Percentiles rank a stretch among this genome's conserved stretches.
Conservation (phyloP, 306 rosid genomes). For the Corylus heterophylla region DNA sequence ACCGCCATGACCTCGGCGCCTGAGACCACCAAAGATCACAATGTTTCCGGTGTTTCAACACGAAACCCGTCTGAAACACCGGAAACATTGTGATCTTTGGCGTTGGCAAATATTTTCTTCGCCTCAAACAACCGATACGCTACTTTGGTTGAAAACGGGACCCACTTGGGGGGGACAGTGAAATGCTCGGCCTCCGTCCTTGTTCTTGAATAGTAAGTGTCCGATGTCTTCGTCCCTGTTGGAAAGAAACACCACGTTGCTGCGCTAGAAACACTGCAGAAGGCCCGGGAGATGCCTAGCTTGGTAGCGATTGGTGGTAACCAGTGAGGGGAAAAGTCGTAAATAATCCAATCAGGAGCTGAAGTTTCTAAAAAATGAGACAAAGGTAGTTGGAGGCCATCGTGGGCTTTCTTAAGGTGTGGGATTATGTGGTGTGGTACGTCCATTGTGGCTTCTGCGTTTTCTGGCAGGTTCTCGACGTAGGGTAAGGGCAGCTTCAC, state of each 20-base stretch:
- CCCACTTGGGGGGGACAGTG: slow-evolving; percentile 25
- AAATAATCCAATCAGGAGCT: slow-evolving; percentile 52
- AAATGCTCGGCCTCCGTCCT: slow-evolving; percentile 7
- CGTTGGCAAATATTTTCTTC: not conserved
- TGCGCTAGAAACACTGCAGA: slow-evolving; percentile 26
- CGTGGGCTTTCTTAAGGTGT: slow-evolving; percentile 40
- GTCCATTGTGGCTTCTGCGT: slow-evolving; percentile 46
- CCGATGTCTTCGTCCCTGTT: not conserved
- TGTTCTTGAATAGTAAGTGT: not conserved
- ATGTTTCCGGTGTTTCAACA: too few relatives aligned
- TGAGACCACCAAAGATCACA: not conserved
- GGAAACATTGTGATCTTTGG: not conserved
- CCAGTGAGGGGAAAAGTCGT: slow-evolving; percentile 39
- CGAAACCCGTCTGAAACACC: not conserved
- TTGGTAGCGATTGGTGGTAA: slow-evolving; percentile 1
- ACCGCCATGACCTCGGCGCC: slow-evolving; percentile 6
- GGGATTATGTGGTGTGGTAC: slow-evolving; percentile 39
- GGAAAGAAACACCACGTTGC: not conserved
- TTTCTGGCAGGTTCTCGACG: slow-evolving; percentile 31
- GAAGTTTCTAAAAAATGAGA: slow-evolving; percentile 25
- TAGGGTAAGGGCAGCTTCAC: slow-evolving; percentile 41
- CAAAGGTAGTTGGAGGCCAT: slow-evolving; percentile 37
- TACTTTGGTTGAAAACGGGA: slow-evolving; percentile 17
- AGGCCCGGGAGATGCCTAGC: slow-evolving; percentile 24
- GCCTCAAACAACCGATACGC: slow-evolving; percentile 5